Percentiles rank a stretch among this genome's conserved stretches.
Conservation (phyloP, 1,284 basidiomycete species). For the Athelia sp. region DNA sequence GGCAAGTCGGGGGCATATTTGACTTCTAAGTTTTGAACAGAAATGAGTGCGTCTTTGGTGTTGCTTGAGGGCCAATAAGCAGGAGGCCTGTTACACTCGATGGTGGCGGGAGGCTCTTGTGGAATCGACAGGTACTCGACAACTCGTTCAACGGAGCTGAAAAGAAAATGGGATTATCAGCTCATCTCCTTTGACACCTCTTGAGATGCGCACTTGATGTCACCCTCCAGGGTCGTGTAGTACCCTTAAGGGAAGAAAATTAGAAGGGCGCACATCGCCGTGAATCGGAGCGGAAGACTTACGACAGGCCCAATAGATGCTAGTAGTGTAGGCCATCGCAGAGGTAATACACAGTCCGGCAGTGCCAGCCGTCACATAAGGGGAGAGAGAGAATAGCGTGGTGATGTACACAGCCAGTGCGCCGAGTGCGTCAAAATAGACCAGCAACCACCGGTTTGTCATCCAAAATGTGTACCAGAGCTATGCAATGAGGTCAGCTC, state of each 20-base stretch:
- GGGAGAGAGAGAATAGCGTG: slow-evolving; percentile 10
- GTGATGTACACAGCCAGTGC: slow-evolving; percentile 13
- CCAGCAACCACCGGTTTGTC: slow-evolving; percentile 73
- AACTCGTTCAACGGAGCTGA: slow-evolving; percentile 79
- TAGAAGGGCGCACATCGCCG: slow-evolving; percentile 3
- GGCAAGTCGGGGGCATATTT: slow-evolving; percentile 85
- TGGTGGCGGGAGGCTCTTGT: slow-evolving; percentile 74
- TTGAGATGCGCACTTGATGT: slow-evolving; percentile 54
- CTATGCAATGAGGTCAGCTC: slow-evolving; percentile 23
- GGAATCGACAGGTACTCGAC: slow-evolving; percentile 87
- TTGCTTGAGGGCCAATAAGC: slow-evolving; percentile 86
- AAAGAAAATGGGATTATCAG: not conserved
- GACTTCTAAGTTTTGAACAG: slow-evolving; percentile 70
- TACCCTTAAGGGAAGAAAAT: slow-evolving; percentile 8
- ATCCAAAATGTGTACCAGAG: slow-evolving; percentile 80
- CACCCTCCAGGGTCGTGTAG: slow-evolving; percentile 55
- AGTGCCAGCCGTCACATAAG: slow-evolving; percentile 6
- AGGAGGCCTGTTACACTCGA: slow-evolving; percentile 64
- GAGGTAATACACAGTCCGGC: slow-evolving; percentile 15
- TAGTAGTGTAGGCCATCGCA: slow-evolving; percentile 10
- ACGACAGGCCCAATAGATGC: slow-evolving; percentile 6
- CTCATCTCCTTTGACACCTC: not conserved
- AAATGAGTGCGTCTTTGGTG: slow-evolving; percentile 43
- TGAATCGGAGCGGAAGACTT: slow-evolving; percentile 31
- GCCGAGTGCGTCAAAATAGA: slow-evolving; percentile 47